These are phyloP conservation scores for Calycina marina DNA, from an alignment of 2,329 filamentous ascomycete genomes.

Conservation along the genomic window DNA sequence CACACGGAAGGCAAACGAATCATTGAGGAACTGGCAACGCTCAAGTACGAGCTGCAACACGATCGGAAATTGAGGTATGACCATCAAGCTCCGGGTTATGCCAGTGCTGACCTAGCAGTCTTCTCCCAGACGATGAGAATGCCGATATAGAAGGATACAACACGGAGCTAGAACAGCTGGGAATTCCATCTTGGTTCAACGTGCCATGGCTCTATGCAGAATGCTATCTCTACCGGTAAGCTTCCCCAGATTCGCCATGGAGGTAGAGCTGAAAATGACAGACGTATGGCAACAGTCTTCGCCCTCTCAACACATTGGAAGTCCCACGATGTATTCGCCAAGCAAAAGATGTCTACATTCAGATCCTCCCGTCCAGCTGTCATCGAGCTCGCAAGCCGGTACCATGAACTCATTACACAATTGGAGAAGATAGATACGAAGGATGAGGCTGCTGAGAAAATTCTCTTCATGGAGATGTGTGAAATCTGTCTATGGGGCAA, in stretches of 20 bases:
- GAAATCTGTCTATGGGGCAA: conserved; percentile 97
- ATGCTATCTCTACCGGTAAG: conserved; percentile 74
- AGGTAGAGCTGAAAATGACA: conserved; percentile 22
- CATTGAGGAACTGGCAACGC: conserved; percentile 57
- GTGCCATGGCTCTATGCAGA: conserved; percentile 83
- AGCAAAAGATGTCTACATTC: conserved; percentile 86
- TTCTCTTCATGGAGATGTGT: conserved; percentile 83
- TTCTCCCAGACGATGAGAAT: conserved; percentile 21
- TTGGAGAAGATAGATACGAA: conserved; percentile 34
- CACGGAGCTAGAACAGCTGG: conserved; percentile 61
- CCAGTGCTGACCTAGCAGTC: conserved; percentile 45
- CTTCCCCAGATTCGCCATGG: neutral
- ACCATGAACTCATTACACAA: conserved; percentile 57
- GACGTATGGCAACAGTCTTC: conserved; percentile 72
- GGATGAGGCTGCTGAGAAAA: conserved; percentile 49
- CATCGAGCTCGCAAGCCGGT: conserved; percentile 65
- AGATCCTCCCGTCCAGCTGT: conserved; percentile 80
- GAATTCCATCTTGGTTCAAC: conserved; percentile 65
- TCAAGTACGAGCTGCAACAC: conserved; percentile 95
- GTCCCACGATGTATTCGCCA: conserved; percentile 74
- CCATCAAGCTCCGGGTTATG: neutral
- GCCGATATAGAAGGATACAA: conserved; percentile 66
- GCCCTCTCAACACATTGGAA: conserved; percentile 69
- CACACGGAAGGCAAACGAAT: conserved; percentile 74
- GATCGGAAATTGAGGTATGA: conserved; percentile 62